Evolutionary conservation across 2,329 filamentous ascomycete species (phyloP), one percentile per base, ranked within the genome.

Genomic region (Cladorrhinum sp.): DNA sequence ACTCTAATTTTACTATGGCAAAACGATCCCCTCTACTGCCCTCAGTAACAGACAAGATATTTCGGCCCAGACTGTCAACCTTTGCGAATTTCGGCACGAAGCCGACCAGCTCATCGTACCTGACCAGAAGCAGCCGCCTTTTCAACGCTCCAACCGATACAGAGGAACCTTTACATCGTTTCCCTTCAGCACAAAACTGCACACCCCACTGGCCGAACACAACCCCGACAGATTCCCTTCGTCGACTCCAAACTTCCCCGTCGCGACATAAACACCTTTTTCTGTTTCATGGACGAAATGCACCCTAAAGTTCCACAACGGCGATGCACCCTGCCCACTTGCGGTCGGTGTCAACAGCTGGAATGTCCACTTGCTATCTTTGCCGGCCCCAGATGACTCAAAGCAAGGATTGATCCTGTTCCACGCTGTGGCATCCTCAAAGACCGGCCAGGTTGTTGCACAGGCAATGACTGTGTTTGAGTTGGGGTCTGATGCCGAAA

Each of bases 331-430:
- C 20, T 57, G 20, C 26, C 54, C 54, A 23, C 39, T 57, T 3
- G 54, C 54, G 2, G 54, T 57, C 21, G 54, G 54, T 28, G 39
- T 57, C 36, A 57, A 33, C 54, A 57, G 14, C 39, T 57, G 54
- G 12, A 57, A 57, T 12, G 36, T 55, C 53, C 53, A 55, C 33
- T 42, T 39, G 21, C 53, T 39, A 4, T 20, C 21, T 18, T 21
- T 55, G 14, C 20, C 24, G 2, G 53, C 21, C 33, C 39, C 39
- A 5, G 53, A 24, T 3, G 33, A 24, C 6, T 42, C 26, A 2
- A 26, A 24, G 20, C 53, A 55, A 4, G 33, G 30, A 3, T 23
- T 55, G 33, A 42, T 55, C 33, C 39, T 55, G 14, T 39, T 55
- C 33, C 30, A 51, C 3, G 14, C 9, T 18, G 21, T 51, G 7